phyloP scores from a whole-genome alignment of 2,329 filamentous ascomycete genomes.

The Didymella segeticola region DNA sequence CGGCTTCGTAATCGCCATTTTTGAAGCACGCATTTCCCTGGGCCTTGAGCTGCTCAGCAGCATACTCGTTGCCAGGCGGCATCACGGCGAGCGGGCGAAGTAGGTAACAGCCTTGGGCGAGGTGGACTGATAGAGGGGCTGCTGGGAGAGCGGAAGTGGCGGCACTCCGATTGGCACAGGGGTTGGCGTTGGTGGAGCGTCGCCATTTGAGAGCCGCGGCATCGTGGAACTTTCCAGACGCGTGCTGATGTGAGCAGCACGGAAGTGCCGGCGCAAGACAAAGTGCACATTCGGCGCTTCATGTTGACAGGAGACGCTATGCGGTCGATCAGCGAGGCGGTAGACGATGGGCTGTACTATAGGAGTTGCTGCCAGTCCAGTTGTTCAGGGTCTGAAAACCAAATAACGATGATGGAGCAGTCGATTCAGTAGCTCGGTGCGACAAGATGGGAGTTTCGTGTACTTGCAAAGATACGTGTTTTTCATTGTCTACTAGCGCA shows the following conservation, averaged over 20 bases:
- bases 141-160: conserved; percentile 22
- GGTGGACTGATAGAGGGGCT: conserved; percentile 1
- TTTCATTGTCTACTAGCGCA: no score
- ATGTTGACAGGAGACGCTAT: background rate
- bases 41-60: conserved; percentile 57
- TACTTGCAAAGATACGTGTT: no score
- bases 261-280: conserved; percentile 5
- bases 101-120: background rate
- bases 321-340: background rate
- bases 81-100: conserved; percentile 13
- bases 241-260: conserved; percentile 17
- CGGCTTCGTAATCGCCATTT: conserved; percentile 67
- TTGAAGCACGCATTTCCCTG: conserved; percentile 71
- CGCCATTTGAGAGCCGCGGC: conserved; percentile 20
- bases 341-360: no score
- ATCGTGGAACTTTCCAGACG: conserved; percentile 36
- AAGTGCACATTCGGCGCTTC: background rate
- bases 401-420: no score
- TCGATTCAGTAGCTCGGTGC: no score
- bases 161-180: conserved; percentile 35
- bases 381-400: no score
- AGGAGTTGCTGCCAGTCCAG: background rate
- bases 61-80: conserved; percentile 45
- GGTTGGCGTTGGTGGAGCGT: conserved; percentile 22
- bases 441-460: no score